phyloP scores from a whole-genome alignment of 116 monocot species.

The Trichopus zeylanicus region DNA sequence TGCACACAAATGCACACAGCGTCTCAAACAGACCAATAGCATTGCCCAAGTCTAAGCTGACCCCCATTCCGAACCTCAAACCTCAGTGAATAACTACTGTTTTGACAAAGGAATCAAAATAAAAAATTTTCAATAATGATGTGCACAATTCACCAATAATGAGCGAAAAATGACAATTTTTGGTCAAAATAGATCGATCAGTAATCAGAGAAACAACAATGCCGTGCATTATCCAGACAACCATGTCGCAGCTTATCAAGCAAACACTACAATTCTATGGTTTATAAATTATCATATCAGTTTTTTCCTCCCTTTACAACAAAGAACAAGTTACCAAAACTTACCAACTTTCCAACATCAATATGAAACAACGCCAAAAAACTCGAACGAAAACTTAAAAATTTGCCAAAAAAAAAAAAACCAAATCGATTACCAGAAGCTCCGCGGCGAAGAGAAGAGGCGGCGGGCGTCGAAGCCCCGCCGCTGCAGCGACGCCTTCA shows the following conservation, averaged over 20 bases:
- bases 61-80: background rate
- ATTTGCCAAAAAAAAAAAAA: background rate
- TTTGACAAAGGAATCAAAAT: too few relatives aligned
- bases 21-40: too few relatives aligned
- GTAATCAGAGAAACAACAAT: too few relatives aligned
- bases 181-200: too few relatives aligned
- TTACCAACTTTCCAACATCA: background rate
- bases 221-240: too few relatives aligned
- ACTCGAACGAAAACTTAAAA: background rate
- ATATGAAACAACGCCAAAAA: background rate
- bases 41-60: background rate
- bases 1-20: background rate
- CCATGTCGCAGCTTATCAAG: too few relatives aligned
- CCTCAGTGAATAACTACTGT: background rate
- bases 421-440: slow-evolving; percentile 10
- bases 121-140: too few relatives aligned
- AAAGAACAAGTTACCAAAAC: background rate
- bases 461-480: slow-evolving; percentile 1
- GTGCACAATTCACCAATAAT: too few relatives aligned
- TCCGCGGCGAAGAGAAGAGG: slow-evolving; percentile 2
- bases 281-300: too few relatives aligned
- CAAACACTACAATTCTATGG: too few relatives aligned
- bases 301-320: background rate
- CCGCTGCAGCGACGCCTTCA: slow-evolving; percentile 19
- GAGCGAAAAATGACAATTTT: too few relatives aligned